Base-by-base conservation (phyloP, 805 yeast species). In the Metschnikowia rubicola region DNA sequence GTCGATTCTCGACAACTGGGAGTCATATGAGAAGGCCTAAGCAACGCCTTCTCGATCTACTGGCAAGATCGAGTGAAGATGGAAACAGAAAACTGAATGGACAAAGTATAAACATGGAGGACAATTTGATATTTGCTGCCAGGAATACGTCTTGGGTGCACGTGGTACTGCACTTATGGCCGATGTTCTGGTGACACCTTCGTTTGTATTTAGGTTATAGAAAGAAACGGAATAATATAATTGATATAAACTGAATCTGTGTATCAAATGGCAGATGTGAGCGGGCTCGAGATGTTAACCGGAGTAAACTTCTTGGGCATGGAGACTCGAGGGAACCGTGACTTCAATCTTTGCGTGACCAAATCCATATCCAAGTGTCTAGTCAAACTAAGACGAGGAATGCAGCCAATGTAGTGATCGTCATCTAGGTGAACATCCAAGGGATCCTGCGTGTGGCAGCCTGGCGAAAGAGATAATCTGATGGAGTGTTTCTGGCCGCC, bases 401-500 rank as follows among this genome's bases (percentile, higher is more conserved):
- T 94, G 62, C 97, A 92, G 26, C 97, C 91, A 53, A 94, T 94
- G 67, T 94, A 92, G 68, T 94, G 99, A 63, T 89, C 91, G 39
- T 89, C 92, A 68, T 94, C 99, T 39, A 94, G 75, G 66, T 92
- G 97, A 39, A 95, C 96, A 68, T 94, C 99, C 54, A 94, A 75
- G 28, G 99, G 99, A 66, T 92, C 96, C 60, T 90, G 96, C 0
- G 98, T 91, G 68, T 94, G 97, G 67, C 99, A 94, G 17, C 99
- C 99, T 1, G 99, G 98, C 5, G 97, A 87, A 57, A 94, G 75
- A n/a, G 92, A 85, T 51, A 94, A 76, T 60, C 98, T 78, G 46
- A 94, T 86, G 5, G 97, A 86, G 64, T 92, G 96, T 59, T 87
- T 85, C 66, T 88, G 88, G 44, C 81, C 83, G 8, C 85, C 84